Evolutionary conservation across 495 filamentous ascomycete genomes (phyloP).

Genomic region (Elaphomyces granulatus): DNA sequence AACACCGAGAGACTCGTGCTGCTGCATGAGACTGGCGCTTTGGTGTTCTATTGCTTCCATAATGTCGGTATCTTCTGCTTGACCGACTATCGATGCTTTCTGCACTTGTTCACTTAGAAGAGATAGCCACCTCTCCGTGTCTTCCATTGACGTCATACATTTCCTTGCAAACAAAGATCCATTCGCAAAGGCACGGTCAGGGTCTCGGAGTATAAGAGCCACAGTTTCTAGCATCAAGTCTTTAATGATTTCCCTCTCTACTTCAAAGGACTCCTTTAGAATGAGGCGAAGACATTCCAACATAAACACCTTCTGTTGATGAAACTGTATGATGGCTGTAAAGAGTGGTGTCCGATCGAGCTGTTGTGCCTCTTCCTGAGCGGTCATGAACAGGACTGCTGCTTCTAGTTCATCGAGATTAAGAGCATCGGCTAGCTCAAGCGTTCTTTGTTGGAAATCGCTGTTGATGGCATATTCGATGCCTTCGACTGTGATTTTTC

Average conservation of each 20-base stretch:
- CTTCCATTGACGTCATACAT: slow-evolving; percentile 57
- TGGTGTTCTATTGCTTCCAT: slow-evolving; percentile 62
- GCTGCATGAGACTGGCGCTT: slow-evolving; percentile 54
- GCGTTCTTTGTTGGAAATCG: slow-evolving; percentile 65
- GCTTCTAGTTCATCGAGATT: slow-evolving; percentile 82
- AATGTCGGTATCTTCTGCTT: slow-evolving; percentile 39
- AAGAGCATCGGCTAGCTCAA: slow-evolving; percentile 71
- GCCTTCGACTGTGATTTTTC: slow-evolving; percentile 54
- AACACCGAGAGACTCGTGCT: slow-evolving; percentile 76
- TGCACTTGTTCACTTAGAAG: slow-evolving; percentile 56
- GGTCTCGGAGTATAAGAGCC: slow-evolving; percentile 32
- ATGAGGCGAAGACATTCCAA: slow-evolving; percentile 72
- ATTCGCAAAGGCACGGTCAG: slow-evolving; percentile 27
- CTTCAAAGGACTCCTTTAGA: slow-evolving; percentile 47
- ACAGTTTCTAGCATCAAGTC: slow-evolving; percentile 27
- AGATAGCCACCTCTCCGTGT: slow-evolving; percentile 58
- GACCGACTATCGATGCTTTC: slow-evolving; percentile 52
- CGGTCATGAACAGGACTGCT: slow-evolving; percentile 53
- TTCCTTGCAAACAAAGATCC: slow-evolving; percentile 45
- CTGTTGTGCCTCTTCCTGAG: slow-evolving; percentile 45
- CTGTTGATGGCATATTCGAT: slow-evolving; percentile 69
- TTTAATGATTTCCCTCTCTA: slow-evolving; percentile 35
- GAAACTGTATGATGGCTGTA: slow-evolving; percentile 69
- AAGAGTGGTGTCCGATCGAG: slow-evolving; percentile 55
- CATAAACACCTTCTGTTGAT: slow-evolving; percentile 60